phyloP scores from a whole-genome alignment of 805 yeast genomes.

The Yamadazyma tumulicola region DNA sequence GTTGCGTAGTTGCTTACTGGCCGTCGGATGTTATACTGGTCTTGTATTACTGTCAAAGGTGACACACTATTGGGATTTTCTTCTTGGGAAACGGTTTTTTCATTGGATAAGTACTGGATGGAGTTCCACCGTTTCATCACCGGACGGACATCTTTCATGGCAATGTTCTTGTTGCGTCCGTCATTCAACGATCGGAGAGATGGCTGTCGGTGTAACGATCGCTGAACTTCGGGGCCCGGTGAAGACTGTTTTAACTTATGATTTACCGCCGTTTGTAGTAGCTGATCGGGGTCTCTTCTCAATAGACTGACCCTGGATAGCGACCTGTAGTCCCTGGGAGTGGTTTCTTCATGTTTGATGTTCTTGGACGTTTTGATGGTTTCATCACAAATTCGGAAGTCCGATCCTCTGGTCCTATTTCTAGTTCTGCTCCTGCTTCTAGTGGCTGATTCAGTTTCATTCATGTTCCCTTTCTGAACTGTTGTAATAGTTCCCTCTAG shows the following conservation, averaged over 20 bases:
- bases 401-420: constrained; percentile 7
- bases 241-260: constrained; percentile 6
- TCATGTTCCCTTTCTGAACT: no score
- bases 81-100: neutral
- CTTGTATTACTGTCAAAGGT: constrained; percentile 26
- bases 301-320: constrained; percentile 7
- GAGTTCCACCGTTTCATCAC: constrained; percentile 15
- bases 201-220: neutral
- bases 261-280: constrained; percentile 9
- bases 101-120: constrained; percentile 9
- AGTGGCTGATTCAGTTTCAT: no score
- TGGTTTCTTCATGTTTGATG: constrained; percentile 1
- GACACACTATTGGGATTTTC: constrained; percentile 16
- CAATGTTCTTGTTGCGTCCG: constrained; percentile 8
- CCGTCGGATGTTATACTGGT: constrained; percentile 22
- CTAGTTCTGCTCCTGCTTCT: constrained; percentile 3
- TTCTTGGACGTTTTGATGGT: neutral
- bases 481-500: no score
- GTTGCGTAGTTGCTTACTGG: constrained; percentile 13
- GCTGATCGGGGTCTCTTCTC: constrained; percentile 1
- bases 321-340: constrained; percentile 9
- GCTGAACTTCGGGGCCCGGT: constrained; percentile 2
- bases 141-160: constrained; percentile 12
- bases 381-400: constrained; percentile 11
- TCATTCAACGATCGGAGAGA: constrained; percentile 1